Evolutionary conservation across 345 rosid genomes (phyloP), one percentile per base, ranked within the genome.

Genomic region (Eucalyptus tenuipes): DNA sequence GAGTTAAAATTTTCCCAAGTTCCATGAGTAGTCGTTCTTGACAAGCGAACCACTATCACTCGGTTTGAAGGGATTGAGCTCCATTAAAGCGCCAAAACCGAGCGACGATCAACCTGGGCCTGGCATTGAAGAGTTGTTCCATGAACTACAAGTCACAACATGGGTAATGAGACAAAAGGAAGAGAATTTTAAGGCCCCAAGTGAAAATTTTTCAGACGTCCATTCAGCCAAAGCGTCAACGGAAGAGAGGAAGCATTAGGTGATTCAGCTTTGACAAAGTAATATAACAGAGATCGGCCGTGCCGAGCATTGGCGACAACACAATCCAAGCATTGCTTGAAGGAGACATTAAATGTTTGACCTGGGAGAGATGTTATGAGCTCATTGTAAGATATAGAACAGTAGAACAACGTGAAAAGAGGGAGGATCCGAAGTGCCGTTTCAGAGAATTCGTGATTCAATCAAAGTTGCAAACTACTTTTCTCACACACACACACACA

Each of bases 61-160:
- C 4, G 91, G 94, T 85, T 90, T 88, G 87, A 93, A 93, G 68
- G 93, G 91, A 50, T 92, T 91, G n/a, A 88, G 85, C 87, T 92
- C 91, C 91, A 88, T 90, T 86, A 91, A 92, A 13, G 91, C 93
- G 12, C 92, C 93, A 68, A 88, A 89, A 29, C 93, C 92, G 87
- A 92, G 87, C 48, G 93, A 92, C 64, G 94, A 93, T 87, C 93
- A 92, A 42, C 90, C 95, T 18, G 92, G 91, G 13, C 93, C 94
- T 90, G 85, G 47, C 84, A 75, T 75, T 75, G 84, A 20, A 75
- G 44, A 75, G 84, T 37, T 11, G 16, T 40, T 75, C 47, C 47
- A 22, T 37, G 84, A 75, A 75, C 84, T 42, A 2, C 47, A 40
- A 40, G 25, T 22, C 84, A 40, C 84, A 20, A 40, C 84, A 40